These are phyloP conservation scores for Colletotrichum agaves DNA, from an alignment of 2,329 filamentous ascomycete species.

Conservation along the genomic window DNA sequence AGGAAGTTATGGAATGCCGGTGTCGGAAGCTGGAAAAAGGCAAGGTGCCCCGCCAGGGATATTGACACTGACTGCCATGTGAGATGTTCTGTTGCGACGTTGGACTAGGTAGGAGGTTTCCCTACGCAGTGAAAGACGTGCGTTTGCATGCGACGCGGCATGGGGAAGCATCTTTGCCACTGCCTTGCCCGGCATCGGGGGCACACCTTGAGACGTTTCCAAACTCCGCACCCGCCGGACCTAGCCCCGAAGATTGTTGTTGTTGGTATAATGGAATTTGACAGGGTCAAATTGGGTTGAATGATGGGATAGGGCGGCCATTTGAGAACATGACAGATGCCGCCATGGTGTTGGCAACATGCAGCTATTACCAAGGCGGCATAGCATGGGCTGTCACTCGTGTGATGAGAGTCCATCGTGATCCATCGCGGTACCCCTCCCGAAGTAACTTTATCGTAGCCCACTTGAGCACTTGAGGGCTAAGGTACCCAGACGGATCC, in stretches of 20 bases:
- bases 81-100: constrained; percentile 23
- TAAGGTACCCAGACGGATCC: not conserved
- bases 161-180: not conserved
- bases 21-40: constrained; percentile 26
- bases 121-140: constrained; percentile 13
- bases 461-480: constrained; percentile 7
- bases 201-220: not conserved
- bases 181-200: constrained; percentile 26
- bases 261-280: not conserved
- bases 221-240: constrained; percentile 20
- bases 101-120: not conserved
- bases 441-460: constrained; percentile 14
- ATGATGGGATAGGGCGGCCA: not conserved
- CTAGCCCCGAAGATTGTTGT: constrained; percentile 6
- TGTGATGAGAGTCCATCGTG: not conserved
- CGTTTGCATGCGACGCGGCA: constrained; percentile 7
- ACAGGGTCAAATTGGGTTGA: not conserved
- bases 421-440: not conserved
- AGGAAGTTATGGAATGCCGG: constrained; percentile 25
- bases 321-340: constrained; percentile 11
- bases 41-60: constrained; percentile 9
- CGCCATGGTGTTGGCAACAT: constrained; percentile 5
- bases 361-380: constrained; percentile 3
- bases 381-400: constrained; percentile 11
- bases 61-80: constrained; percentile 19